Evolutionary conservation across 1,139 yeast species (phyloP), one percentile per base, ranked within the genome.

Genomic region (Protomyces inundatus): DNA sequence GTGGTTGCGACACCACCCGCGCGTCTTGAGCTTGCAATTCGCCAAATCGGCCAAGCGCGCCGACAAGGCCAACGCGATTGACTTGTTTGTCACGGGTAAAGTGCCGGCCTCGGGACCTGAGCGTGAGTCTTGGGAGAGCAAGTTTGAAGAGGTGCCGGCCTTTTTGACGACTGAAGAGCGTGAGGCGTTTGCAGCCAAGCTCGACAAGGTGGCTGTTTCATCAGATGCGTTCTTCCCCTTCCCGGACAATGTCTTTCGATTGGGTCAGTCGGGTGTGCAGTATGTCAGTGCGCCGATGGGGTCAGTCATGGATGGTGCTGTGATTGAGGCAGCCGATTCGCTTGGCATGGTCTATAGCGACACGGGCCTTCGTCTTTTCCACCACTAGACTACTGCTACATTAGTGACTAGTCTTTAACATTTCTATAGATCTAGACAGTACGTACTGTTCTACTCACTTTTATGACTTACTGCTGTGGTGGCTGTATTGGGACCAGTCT

Each of bases 171-270:
- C 78, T 48, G 85, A 82, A 70, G 98, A 95, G 81, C 89, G 95
- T 79, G 79, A 80, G 69, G 96, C 88, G 72, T 93, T 98, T 98
- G 78, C 87, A 70, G 73, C 79, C 68, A 84, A 90, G 79, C 82
- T 90, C 75, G 83, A 79, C 67, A 85, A 88, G 71, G 98, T 95
- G 67, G 91, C 98, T 7, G 82, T 90, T 71, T 87, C 97, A 16
- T 90, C 97, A 3, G 98, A 93, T 76, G 98, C 98, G 50, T 93
- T 93, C 84, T 93, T 93, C 95, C 98, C 98, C 79, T 93, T 93
- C 93, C 95, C 98, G 69, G 98, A 93, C 78, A 93, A 95, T 74
- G 97, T 95, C 71, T 90, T 91, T 84, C 85, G 98, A 77, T 98
- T 98, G 68, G 97, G 86, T 64, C 86, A 89, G 80, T 87, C 96